These are phyloP conservation scores for Westerdykella sp. DNA, from an alignment of 2,329 filamentous ascomycete species.

Conservation along the genomic window DNA sequence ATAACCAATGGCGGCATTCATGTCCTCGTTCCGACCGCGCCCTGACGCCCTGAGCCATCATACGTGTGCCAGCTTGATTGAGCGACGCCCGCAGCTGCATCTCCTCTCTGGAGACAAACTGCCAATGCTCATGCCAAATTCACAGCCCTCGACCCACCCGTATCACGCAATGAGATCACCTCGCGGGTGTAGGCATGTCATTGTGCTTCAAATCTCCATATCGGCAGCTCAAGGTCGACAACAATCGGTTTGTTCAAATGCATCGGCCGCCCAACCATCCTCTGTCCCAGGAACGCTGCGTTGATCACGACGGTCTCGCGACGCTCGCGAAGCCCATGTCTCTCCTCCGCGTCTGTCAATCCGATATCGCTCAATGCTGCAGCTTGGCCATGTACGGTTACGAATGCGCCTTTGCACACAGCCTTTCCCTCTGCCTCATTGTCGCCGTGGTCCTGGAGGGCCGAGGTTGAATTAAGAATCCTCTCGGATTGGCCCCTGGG, in stretches of 20 bases:
- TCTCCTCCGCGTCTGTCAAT: slow-evolving; percentile 15
- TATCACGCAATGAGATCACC: slow-evolving; percentile 19
- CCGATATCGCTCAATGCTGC: slow-evolving; percentile 14
- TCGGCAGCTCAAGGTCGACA: slow-evolving; percentile 70
- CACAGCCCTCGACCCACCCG: background rate
- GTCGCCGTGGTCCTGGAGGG: slow-evolving; percentile 12
- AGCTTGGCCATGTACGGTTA: slow-evolving; percentile 5
- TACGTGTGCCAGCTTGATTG: slow-evolving; percentile 16
- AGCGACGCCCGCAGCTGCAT: background rate
- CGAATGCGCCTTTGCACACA: slow-evolving; percentile 15
- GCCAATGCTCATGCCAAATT: background rate
- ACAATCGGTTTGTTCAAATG: slow-evolving; percentile 73
- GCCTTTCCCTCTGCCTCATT: slow-evolving; percentile 18
- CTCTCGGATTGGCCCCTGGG: slow-evolving; percentile 16
- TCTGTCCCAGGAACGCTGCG: slow-evolving; percentile 65
- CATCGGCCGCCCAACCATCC: slow-evolving; percentile 52
- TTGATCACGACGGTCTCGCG: slow-evolving; percentile 74
- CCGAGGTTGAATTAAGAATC: slow-evolving; percentile 17
- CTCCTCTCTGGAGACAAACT: background rate
- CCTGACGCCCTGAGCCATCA: slow-evolving; percentile 2
- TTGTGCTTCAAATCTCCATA: slow-evolving; percentile 39
- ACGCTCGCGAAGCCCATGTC: slow-evolving; percentile 33
- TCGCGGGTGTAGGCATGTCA: slow-evolving; percentile 14
- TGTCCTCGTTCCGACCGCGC: slow-evolving; percentile 3
- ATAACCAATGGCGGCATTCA: slow-evolving; percentile 8